Evolutionary conservation across 352 stramenopile species (phyloP).

Genomic region (Phytopythium ostracodes): DNA sequence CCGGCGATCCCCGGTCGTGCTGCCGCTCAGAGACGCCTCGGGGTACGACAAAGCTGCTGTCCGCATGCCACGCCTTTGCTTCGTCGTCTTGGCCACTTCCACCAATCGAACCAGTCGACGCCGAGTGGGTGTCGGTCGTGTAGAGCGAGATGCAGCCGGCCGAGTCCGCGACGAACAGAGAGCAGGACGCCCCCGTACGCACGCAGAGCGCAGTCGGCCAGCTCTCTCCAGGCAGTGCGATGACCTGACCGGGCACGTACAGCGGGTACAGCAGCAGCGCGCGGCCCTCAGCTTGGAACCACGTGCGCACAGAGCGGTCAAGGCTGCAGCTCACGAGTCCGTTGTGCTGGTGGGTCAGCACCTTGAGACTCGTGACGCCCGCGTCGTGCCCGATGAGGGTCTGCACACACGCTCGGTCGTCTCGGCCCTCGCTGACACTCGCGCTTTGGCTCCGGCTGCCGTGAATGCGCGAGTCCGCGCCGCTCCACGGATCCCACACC

Average conservation of each 20-base stretch:
- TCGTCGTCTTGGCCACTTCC: constrained; percentile 13
- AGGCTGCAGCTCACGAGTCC: constrained; percentile 67
- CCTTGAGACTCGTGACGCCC: constrained; percentile 43
- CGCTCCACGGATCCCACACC: constrained; percentile 65
- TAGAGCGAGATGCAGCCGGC: constrained; percentile 60
- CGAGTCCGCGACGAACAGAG: constrained; percentile 64
- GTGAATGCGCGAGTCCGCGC: constrained; percentile 34
- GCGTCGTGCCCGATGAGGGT: constrained; percentile 54
- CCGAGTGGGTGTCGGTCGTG: constrained; percentile 10
- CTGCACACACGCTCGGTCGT: constrained; percentile 51
- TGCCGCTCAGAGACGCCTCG: neutral
- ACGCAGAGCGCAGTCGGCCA: constrained; percentile 62
- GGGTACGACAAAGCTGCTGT: neutral
- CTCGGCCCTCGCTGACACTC: neutral
- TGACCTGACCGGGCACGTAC: constrained; percentile 56
- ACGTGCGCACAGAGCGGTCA: constrained; percentile 66
- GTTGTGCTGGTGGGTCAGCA: constrained; percentile 41
- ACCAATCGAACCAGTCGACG: neutral
- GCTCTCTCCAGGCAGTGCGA: constrained; percentile 39
- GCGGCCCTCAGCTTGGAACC: constrained; percentile 52
- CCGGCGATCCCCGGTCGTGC: neutral
- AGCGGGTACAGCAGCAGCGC: constrained; percentile 62
- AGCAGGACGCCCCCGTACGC: constrained; percentile 33
- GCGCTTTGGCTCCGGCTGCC: constrained; percentile 13
- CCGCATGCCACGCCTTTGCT: neutral